Evolutionary conservation across 495 filamentous ascomycete genomes (phyloP), one percentile per base, ranked within the genome.

Genomic region (Apodospora peruviana): DNA sequence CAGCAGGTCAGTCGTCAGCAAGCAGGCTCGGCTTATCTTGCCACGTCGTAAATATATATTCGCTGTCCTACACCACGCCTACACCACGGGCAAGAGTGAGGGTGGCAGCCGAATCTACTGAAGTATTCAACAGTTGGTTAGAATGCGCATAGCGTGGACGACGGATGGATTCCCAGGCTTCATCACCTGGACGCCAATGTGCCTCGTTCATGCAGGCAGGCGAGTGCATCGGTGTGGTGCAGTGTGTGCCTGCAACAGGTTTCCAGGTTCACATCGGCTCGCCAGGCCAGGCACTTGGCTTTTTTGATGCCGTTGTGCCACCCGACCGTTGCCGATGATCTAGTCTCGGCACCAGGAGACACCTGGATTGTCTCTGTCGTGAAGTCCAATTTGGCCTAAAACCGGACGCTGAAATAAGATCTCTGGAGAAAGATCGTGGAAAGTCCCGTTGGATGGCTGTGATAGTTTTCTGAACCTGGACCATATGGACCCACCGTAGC

Each of bases 201-300:
- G 46, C 52, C 55, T 61, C 59, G 45, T 52, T 45, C 50, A 52
- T 58, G 59, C 59, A 61, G 42, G 52, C 36, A 41, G 42, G 36
- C 41, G 45, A n/a, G n/a, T n/a, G n/a, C n/a, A n/a, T 22, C 16
- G 21, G 44, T 47, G 4, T 5, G 43, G 5, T 47, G 32, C 44
- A 11, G 22, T 38, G 16, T 1, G 39, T 14, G 21, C 19, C 19
- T 27, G 45, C 29, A 29, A 41, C 42, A 47, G 49, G 42, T 12
- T 7, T 12, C 5, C 27, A n/a, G n/a, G n/a, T n/a, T n/a, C 25
- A 47, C 49, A 18, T 17, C 29, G 38, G 8, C 22, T 3, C 42
- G 8, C 42, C 12, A 17, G 18, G 19, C 21, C 11, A 16, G 25
- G 16, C 21, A 9, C 4, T 18, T 12, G 19, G 32, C 17, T 9